Percentiles rank a stretch among this genome's conserved stretches.
Evolutionary conservation across 768 basidiomycete genomes (phyloP).

Genomic region (Collybia sp.): DNA sequence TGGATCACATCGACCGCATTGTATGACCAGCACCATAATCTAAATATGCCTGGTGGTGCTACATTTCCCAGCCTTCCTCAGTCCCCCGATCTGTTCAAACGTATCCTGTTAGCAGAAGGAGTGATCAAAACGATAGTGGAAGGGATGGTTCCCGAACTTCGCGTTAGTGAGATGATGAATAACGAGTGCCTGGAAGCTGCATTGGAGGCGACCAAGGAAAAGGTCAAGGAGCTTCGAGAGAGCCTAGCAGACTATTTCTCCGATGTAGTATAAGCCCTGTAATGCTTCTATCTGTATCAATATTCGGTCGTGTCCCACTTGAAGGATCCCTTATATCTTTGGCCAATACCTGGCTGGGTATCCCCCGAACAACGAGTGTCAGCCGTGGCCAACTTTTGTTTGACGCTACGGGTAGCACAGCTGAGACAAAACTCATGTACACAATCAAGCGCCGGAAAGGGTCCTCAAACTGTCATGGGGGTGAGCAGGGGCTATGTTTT

Average conservation of each 20-base stretch:
- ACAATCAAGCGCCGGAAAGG: too few species aligned
- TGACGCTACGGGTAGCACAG: too few species aligned
- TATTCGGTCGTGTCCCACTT: too few species aligned
- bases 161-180: slow-evolving; percentile 33
- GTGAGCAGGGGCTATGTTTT: slow-evolving; percentile 13
- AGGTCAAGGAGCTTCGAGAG: slow-evolving; percentile 42
- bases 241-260: slow-evolving; percentile 42
- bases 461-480: too few species aligned
- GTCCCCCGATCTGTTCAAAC: slow-evolving; percentile 33
- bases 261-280: slow-evolving; percentile 25
- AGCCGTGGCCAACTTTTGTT: too few species aligned
- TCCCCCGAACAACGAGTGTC: too few species aligned
- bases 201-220: slow-evolving; percentile 34
- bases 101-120: slow-evolving; percentile 43
- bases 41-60: slow-evolving; percentile 1
- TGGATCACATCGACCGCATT: slow-evolving; percentile 23
- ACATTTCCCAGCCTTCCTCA: slow-evolving; percentile 3
- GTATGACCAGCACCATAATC: background rate
- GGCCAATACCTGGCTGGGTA: too few species aligned
- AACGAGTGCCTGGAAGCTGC: slow-evolving; percentile 40
- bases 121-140: slow-evolving; percentile 41
- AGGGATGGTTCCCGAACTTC: slow-evolving; percentile 33
- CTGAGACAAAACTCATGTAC: too few species aligned
- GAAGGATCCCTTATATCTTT: too few species aligned
- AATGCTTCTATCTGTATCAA: background rate